Base-by-base conservation (phyloP, 345 rosid genomes). In the Heritiera fomes region DNA sequence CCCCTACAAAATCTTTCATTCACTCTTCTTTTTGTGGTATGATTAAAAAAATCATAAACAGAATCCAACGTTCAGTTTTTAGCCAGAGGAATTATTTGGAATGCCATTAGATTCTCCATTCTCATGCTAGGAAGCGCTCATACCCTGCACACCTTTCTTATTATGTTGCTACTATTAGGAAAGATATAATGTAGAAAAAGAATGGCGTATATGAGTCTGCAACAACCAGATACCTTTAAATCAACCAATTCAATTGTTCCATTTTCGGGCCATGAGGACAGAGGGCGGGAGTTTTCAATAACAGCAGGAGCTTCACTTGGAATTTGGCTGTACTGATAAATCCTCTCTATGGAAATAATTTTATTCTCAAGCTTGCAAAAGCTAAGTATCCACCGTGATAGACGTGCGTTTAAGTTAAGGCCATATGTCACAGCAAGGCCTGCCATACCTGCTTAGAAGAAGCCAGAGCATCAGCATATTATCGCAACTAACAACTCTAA, bases 351-450 rank as follows among this genome's bases (percentile, higher is more conserved):
- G 47, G 99, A 96, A 64, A 96, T 96, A 73, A 96, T 96, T 75
- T 94, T 97, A 82, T 97, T 97, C 88, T 97, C 99, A 40, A 97
- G 98, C 86, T 97, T 97, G 89, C 99, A 97, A 87, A 92, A 97
- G 89, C 99, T 97, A 71, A 97, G 98, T 81, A 97, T 94, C 99
- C 99, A 97, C 77, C 99, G 85, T 34, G 99, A 97, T 66, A 97
- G 81, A 61, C 99, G 97, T 73, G 98, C 98, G 68, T 97, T 97
- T 82, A 97, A 87, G 85, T 97, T 97, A 76, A 97, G 98, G 70
- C 99, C 99, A 75, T 97, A 97, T 18, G 99, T 97, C 77, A 97
- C 98, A 60, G 99, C 99, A 77, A 97, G 98, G 80, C 99, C 99
- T 18, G 99, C 99, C 99, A 97, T 97, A 83, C 98, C 99, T 96